Conservation (phyloP, 2,329 filamentous ascomycete genomes). For the Parascedosporium putredinis region DNA sequence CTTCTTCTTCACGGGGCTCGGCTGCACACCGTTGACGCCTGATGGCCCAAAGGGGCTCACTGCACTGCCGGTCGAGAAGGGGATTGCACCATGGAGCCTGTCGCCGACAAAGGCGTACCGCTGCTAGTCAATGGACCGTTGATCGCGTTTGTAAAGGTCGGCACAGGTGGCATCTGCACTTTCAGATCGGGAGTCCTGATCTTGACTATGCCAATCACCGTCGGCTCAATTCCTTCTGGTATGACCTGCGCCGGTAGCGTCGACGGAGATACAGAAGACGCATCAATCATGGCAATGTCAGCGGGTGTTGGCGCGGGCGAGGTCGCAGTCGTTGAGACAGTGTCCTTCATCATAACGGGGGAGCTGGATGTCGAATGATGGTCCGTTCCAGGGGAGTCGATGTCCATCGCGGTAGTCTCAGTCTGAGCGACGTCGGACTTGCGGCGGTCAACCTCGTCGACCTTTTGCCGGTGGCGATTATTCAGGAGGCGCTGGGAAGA, state of each 20-base stretch:
- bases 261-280: not conserved
- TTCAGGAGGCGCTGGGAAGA: constrained; percentile 42
- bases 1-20: constrained; percentile 57
- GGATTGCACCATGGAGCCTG: constrained; percentile 36
- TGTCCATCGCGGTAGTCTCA: constrained; percentile 1
- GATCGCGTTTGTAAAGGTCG: constrained; percentile 33
- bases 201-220: constrained; percentile 15
- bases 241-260: constrained; percentile 6
- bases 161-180: constrained; percentile 47
- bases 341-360: not conserved
- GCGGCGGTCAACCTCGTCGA: constrained; percentile 3
- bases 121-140: constrained; percentile 21
- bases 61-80: constrained; percentile 31
- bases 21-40: constrained; percentile 35
- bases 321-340: constrained; percentile 1
- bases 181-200: constrained; percentile 34
- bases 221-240: constrained; percentile 10
- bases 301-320: constrained; percentile 5
- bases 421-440: not conserved
- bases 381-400: constrained; percentile 4
- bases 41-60: constrained; percentile 32
- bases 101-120: constrained; percentile 37
- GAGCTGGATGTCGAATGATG: constrained; percentile 4
- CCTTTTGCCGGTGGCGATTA: constrained; percentile 24
- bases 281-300: constrained; percentile 1